Base-by-base conservation (phyloP, 1,284 basidiomycete species). In the Cutaneotrichosporon arboriforme region DNA sequence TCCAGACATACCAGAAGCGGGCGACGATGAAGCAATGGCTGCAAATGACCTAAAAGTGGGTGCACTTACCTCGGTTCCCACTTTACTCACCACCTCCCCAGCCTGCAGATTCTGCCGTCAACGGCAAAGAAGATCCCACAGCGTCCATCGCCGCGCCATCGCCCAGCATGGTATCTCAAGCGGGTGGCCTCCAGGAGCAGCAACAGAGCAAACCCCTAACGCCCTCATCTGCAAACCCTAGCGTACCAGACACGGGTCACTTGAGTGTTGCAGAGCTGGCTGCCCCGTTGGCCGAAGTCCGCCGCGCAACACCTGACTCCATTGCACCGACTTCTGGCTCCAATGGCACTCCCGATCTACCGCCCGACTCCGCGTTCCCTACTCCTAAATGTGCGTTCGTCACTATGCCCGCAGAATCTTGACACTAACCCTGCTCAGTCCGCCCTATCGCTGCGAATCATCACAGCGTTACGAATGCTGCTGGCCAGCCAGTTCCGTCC, bases 371-470 rank as follows among this genome's bases (percentile, higher is more conserved):
- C 17, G 62, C 63, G 4, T 71, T 67, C 58, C 67, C 67, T 4
- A 65, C 64, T 42, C 68, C 69, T 18, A 67, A 68, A 41, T 64
- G 67, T 68, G 46, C 55, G 67, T 51, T 33, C 1, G 8, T 20
- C 35, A 15, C 8, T n/a, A n/a, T n/a, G n/a, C n/a, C n/a, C n/a
- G n/a, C n/a, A n/a, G 22, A 22, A 21, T 12, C 36, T 26, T 8
- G 35, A 15, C 20, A 17, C 4, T 40, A 13, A 10, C 26, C 51
- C 51, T 34, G 49, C 57, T 4, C 48, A 70, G 69, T 74, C 65
- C 69, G 68, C 13, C 71, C 73, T 8, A 52, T 75, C 4, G 58
- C 60, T 10, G 64, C 70, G 4, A 58, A 56, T 13, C 55, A 54
- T 36, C 62, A 67, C 7, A 64, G 64, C 7, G 52, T 49, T 9